A percentile compares a stretch with the other conserved stretches of the same genome.
These are phyloP conservation scores for Pseudohyphozyma bogoriensis DNA, from an alignment of 768 basidiomycete genomes.

Conservation along the genomic window DNA sequence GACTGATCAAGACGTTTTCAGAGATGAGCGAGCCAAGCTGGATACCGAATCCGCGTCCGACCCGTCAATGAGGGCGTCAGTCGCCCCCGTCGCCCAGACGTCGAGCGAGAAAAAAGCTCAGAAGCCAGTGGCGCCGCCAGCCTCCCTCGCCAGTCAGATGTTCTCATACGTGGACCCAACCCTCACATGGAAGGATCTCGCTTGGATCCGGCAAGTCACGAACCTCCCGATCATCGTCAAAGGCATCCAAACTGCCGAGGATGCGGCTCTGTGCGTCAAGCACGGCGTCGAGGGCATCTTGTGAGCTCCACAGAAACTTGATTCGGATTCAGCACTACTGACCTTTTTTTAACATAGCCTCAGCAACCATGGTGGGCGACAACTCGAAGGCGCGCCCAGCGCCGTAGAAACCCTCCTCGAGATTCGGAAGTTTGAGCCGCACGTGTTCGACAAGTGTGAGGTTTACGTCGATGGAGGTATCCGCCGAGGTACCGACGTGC, in stretches of 20 bases:
- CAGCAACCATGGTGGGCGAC: conserved; percentile 76
- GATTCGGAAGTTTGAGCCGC: conserved; percentile 41
- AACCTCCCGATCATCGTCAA: conserved; percentile 39
- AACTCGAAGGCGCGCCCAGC: conserved; percentile 33
- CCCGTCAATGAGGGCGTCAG: background rate
- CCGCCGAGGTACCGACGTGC: conserved; percentile 45
- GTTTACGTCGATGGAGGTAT: conserved; percentile 47
- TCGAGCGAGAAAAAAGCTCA: background rate
- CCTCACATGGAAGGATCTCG: conserved; percentile 23
- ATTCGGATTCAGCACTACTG: too few relatives aligned
- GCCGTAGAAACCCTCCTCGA: conserved; percentile 37
- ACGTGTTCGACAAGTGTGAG: conserved; percentile 42
- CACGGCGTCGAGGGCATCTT: conserved; percentile 79
- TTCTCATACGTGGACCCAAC: conserved; percentile 29
- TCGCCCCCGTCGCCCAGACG: background rate
- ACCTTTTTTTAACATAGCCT: too few relatives aligned
- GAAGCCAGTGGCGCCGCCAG: conserved; percentile 5
- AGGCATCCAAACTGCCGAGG: conserved; percentile 44
- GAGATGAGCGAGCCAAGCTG: conserved; percentile 25
- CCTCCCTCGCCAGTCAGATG: conserved; percentile 24
- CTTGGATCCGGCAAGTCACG: conserved; percentile 26
- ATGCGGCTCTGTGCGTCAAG: conserved; percentile 73
- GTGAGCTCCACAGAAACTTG: too few relatives aligned
- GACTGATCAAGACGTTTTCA: background rate
- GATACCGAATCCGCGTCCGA: conserved; percentile 10